Conservation (phyloP, 805 yeast species). For the Hanseniaspora singularis region DNA sequence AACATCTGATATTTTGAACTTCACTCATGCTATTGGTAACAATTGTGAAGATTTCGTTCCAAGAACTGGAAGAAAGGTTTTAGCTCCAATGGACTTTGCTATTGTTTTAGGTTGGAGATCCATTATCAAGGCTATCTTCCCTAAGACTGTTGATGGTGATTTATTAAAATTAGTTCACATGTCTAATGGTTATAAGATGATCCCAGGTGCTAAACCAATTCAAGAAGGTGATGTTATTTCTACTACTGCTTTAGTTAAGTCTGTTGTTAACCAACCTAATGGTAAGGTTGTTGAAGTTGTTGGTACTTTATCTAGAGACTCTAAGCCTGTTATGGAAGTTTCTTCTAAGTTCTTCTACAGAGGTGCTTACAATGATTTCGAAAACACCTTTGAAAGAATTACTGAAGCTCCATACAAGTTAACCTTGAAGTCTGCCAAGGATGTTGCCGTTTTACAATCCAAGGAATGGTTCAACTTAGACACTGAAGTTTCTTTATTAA, state of each 20-base stretch:
- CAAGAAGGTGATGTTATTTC: constrained; percentile 77
- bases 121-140: constrained; percentile 96
- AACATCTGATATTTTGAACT: constrained; percentile 70
- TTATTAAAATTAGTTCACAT: constrained; percentile 84
- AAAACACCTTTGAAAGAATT: constrained; percentile 81
- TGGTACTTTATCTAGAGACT: constrained; percentile 72
- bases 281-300: constrained; percentile 95
- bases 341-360: constrained; percentile 92
- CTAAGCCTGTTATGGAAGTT: constrained; percentile 79
- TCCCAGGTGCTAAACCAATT: constrained; percentile 82
- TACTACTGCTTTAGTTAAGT: constrained; percentile 70
- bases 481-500: constrained; percentile 54
- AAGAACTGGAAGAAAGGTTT: constrained; percentile 68
- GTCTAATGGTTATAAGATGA: constrained; percentile 87
- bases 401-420: constrained; percentile 81
- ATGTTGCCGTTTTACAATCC: constrained; percentile 82
- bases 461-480: constrained; percentile 96
- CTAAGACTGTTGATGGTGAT: constrained; percentile 91
- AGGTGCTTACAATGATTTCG: constrained; percentile 77
- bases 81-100: constrained; percentile 99
- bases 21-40: constrained; percentile 95
- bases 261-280: constrained; percentile 79
- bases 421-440: constrained; percentile 60
- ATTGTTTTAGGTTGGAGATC: constrained; percentile 98
- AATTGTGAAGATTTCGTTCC: constrained; percentile 90